Evolutionary conservation across 2,329 filamentous ascomycete genomes (phyloP), one percentile per base, ranked within the genome.

Genomic region (Sporothrix sp.): DNA sequence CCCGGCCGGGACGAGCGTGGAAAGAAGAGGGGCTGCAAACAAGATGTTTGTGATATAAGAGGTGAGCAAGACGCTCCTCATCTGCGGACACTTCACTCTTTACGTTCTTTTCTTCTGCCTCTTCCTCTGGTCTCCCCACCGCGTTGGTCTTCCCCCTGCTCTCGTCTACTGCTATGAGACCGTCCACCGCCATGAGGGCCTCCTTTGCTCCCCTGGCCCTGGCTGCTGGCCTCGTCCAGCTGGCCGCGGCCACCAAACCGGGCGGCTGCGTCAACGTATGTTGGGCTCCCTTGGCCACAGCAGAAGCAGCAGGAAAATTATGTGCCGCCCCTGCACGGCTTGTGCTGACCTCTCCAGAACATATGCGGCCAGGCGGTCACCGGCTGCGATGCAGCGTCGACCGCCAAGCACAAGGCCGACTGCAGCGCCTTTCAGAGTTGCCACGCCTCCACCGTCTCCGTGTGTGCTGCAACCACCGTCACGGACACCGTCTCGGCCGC

Each of bases 331-430:
- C 3, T 20, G 13, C 20, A 3, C 20, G 16, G 20, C 18, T 37
- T 21, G n/a, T 7, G 20, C 35, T 30, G 11, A 20, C n/a, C 2
- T 9, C 11, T 43, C n/a, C 44, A 55, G 53, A 35, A 56, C 48
- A 54, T 54, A 51, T 58, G 56, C 20, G 32, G 32, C 40, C 30
- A 44, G 13, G 40, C 39, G 27, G 48, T 58, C 14, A 54, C 52
- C 2, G 51, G 40, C 40, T 13, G 47, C 13, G 13, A n/a, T n/a
- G n/a, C n/a, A n/a, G n/a, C n/a, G n/a, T n/a, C n/a, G n/a, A n/a
- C n/a, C n/a, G n/a, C n/a, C n/a, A n/a, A n/a, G n/a, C n/a, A n/a
- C n/a, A n/a, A n/a, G 33, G 35, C 30, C 3, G 56, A 56, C 48
- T 58, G 56, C 53, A 50, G 47, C 36, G 44, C 49, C 6, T 56